phyloP scores from a whole-genome alignment of 352 stramenopile species.

The Phytophthora vignae region DNA sequence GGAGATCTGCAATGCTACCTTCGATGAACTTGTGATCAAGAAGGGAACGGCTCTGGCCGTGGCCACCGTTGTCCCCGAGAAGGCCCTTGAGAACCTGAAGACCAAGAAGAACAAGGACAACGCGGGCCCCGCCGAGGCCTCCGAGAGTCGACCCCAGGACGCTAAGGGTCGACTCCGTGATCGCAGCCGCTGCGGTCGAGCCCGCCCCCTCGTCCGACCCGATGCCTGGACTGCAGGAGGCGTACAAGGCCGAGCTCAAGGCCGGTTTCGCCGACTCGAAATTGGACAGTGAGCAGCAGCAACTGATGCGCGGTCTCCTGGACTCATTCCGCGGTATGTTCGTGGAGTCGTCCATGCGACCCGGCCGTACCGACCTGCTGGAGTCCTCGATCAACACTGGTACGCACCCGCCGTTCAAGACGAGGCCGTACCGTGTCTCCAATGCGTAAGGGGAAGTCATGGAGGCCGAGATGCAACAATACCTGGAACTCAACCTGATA shows the following conservation, averaged over 20 bases:
- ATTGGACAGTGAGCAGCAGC: slow-evolving; percentile 2
- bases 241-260: neutral
- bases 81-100: slow-evolving; percentile 1
- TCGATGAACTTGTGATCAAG: neutral
- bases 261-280: slow-evolving; percentile 5
- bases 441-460: slow-evolving; percentile 5
- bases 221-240: neutral
- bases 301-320: neutral
- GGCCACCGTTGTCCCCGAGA: neutral
- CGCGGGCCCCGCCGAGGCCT: too few species aligned
- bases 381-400: neutral
- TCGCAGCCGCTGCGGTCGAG: too few species aligned
- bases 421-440: neutral
- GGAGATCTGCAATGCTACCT: slow-evolving; percentile 1
- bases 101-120: too few species aligned
- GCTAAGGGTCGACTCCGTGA: neutral
- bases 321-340: slow-evolving; percentile 6
- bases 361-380: neutral
- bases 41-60: neutral
- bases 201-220: neutral
- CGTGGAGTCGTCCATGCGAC: neutral
- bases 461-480: slow-evolving; percentile 14
- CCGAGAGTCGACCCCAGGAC: too few species aligned
- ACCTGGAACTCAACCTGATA: slow-evolving; percentile 1
- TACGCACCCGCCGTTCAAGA: neutral